Evolutionary conservation across 768 basidiomycete species (phyloP).

Genomic region (Suillus spraguei): DNA sequence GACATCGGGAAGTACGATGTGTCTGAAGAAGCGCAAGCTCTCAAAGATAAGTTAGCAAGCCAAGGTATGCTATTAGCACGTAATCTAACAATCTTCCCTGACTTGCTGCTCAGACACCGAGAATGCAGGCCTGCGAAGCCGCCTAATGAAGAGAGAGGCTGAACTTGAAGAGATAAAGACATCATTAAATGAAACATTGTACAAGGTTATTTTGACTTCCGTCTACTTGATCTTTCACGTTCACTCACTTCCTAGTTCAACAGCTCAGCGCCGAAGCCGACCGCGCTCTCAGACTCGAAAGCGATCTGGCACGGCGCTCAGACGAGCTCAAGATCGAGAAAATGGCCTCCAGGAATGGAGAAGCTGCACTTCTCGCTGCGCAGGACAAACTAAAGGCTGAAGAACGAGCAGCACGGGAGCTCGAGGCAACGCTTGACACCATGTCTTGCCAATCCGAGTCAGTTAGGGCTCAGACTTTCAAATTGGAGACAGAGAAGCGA

Average conservation of each 20-base stretch:
- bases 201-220: constrained; percentile 36
- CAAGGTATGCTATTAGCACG: constrained; percentile 31
- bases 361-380: constrained; percentile 47
- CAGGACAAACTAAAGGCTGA: constrained; percentile 54
- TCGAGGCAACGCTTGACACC: constrained; percentile 57
- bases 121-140: constrained; percentile 35
- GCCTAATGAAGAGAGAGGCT: constrained; percentile 38
- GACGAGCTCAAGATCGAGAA: constrained; percentile 61
- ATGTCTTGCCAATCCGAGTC: constrained; percentile 56
- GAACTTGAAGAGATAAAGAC: constrained; percentile 38
- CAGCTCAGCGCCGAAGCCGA: constrained; percentile 62
- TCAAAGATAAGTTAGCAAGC: constrained; percentile 39
- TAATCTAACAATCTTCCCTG: constrained; percentile 2
- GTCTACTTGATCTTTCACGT: constrained; percentile 5
- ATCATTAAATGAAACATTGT: constrained; percentile 37
- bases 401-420: constrained; percentile 51
- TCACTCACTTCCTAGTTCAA: constrained; percentile 13
- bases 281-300: constrained; percentile 57
- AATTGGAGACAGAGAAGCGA: constrained; percentile 59
- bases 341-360: constrained; percentile 52
- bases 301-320: constrained; percentile 47
- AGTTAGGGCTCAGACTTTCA: constrained; percentile 42
- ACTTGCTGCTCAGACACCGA: constrained; percentile 34
- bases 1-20: constrained; percentile 43
- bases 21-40: constrained; percentile 38